These are phyloP conservation scores for Austroboletus novae-zelandiae DNA, from an alignment of 1,284 basidiomycete species.

Conservation along the genomic window DNA sequence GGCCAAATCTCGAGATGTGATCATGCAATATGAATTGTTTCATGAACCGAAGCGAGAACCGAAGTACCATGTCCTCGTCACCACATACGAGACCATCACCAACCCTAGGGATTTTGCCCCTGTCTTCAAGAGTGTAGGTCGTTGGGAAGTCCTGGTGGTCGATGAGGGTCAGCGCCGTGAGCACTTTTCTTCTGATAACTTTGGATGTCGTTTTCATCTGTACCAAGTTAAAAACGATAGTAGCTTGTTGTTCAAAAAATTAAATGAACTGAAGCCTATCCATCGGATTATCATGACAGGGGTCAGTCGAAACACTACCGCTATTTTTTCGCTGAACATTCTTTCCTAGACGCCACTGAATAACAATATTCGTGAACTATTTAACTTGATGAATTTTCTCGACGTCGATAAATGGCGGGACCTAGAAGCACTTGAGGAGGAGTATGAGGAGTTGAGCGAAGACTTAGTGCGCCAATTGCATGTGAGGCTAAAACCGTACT, in stretches of 20 bases:
- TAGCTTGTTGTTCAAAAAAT: slow-evolving; percentile 78
- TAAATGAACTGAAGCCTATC: slow-evolving; percentile 75
- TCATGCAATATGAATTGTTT: slow-evolving; percentile 80
- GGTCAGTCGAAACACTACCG: slow-evolving; percentile 36
- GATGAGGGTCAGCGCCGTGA: slow-evolving; percentile 91
- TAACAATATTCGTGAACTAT: slow-evolving; percentile 93
- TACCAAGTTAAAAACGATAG: slow-evolving; percentile 75
- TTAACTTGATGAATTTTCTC: slow-evolving; percentile 94
- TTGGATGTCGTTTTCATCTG: slow-evolving; percentile 5
- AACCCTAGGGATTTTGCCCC: slow-evolving; percentile 62
- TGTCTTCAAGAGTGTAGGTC: slow-evolving; percentile 77
- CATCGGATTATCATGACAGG: slow-evolving; percentile 94
- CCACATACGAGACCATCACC: slow-evolving; percentile 83
- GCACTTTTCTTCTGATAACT: slow-evolving; percentile 27
- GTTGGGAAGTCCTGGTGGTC: slow-evolving; percentile 91
- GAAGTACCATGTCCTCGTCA: slow-evolving; percentile 83
- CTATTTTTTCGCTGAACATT: slow-evolving; percentile 1
- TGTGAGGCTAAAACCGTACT: slow-evolving; percentile 80
- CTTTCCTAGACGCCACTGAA: slow-evolving; percentile 82
- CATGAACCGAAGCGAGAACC: slow-evolving; percentile 55
- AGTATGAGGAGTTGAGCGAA: slow-evolving; percentile 75
- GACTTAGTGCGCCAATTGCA: slow-evolving; percentile 80
- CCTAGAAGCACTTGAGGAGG: slow-evolving; percentile 66
- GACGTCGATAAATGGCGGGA: slow-evolving; percentile 76
- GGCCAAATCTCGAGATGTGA: slow-evolving; percentile 73